Percentiles rank a stretch among this genome's conserved stretches.
phyloP scores from a whole-genome alignment of 305 asterid genomes.

The Rubia tinctorum region DNA sequence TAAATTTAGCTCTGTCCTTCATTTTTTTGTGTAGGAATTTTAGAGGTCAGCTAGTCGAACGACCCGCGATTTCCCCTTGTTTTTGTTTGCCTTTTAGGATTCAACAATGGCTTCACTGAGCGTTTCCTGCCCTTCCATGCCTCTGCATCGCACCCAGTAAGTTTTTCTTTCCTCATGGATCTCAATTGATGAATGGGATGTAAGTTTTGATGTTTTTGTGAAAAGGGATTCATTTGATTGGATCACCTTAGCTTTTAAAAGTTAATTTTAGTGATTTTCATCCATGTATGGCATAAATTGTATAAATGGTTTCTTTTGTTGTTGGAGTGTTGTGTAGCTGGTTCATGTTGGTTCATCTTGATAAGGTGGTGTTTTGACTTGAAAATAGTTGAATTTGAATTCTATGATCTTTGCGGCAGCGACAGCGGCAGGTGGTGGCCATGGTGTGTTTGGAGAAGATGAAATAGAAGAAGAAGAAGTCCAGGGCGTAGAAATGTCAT shows the following conservation, averaged over 20 bases:
- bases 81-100: not conserved
- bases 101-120: conserved; percentile 63
- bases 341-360: conserved; percentile 7
- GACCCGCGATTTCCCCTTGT: conserved; percentile 3
- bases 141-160: conserved; percentile 60
- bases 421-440: too few relatives aligned
- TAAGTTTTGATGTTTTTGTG: not conserved
- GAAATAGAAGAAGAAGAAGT: too few relatives aligned
- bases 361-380: not conserved
- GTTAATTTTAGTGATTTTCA: not conserved
- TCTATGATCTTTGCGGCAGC: too few relatives aligned
- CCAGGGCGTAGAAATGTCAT: too few relatives aligned
- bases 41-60: conserved; percentile 8
- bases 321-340: not conserved
- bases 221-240: not conserved
- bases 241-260: not conserved
- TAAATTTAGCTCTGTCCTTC: conserved; percentile 12
- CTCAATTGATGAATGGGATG: not conserved
- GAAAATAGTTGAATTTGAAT: not conserved
- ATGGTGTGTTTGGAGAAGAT: too few relatives aligned
- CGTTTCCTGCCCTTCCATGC: conserved; percentile 60
- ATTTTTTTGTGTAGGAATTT: not conserved
- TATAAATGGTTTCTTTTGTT: not conserved
- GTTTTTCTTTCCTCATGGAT: conserved; percentile 22
- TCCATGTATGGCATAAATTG: not conserved